These are phyloP conservation scores for Aspergillus pseudoterreus DNA, from an alignment of 2,329 filamentous ascomycete genomes.

Conservation along the genomic window DNA sequence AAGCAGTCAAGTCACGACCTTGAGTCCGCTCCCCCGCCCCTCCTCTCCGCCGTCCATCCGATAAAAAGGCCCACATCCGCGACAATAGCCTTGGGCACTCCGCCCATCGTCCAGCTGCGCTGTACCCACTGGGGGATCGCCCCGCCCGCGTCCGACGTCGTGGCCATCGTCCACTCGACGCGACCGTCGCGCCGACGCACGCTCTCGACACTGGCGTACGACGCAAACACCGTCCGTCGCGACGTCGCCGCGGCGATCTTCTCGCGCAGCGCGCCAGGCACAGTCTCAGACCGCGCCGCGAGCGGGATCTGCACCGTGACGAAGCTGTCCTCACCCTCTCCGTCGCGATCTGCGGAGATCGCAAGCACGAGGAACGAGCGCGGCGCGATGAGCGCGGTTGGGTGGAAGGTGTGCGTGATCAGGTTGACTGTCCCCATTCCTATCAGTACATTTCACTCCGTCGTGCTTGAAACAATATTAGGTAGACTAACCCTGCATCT, in stretches of 20 bases:
- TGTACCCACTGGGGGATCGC: conserved; percentile 36
- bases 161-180: conserved; percentile 36
- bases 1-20: not conserved
- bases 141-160: conserved; percentile 34
- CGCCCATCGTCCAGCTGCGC: conserved; percentile 34
- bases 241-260: conserved; percentile 21
- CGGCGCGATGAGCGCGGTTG: conserved; percentile 26
- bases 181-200: conserved; percentile 11
- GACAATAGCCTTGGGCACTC: conserved; percentile 34
- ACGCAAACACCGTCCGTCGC: conserved; percentile 26
- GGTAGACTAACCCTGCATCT: conserved; percentile 21
- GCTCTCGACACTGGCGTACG: conserved; percentile 35
- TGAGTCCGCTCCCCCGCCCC: too few species aligned
- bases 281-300: conserved; percentile 5
- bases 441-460: not conserved
- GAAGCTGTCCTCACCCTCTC: conserved; percentile 19
- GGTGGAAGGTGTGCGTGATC: conserved; percentile 36
- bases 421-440: conserved; percentile 24
- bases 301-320: conserved; percentile 34
- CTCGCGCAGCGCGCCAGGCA: conserved; percentile 16
- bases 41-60: conserved; percentile 25
- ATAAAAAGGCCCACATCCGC: conserved; percentile 39
- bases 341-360: conserved; percentile 23
- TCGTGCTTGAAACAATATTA: not conserved
- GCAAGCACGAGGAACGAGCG: conserved; percentile 31